A percentile compares a stretch with the other conserved stretches of the same genome.
These are phyloP conservation scores for Penicillium psychrosexuale DNA, from an alignment of 2,329 filamentous ascomycete species.

Conservation along the genomic window DNA sequence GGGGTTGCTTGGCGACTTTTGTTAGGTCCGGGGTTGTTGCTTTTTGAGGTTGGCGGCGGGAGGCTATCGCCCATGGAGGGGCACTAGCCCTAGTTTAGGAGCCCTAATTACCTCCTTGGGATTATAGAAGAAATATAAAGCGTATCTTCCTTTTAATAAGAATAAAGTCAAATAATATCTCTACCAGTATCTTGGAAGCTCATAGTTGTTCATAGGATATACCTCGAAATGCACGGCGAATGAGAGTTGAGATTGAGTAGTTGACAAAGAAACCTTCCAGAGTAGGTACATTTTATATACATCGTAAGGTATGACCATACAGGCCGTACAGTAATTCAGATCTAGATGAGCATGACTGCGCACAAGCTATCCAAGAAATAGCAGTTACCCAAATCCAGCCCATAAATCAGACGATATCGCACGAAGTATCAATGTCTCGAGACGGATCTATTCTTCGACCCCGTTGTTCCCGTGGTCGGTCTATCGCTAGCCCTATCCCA, in stretches of 20 bases:
- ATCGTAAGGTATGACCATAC: not conserved
- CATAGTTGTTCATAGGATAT: not conserved
- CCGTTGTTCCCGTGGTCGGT: conserved; percentile 1
- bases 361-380: not conserved
- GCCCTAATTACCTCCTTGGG: conserved; percentile 5
- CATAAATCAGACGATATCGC: not conserved
- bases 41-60: not conserved
- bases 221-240: not conserved
- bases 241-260: not conserved
- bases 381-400: not conserved
- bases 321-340: not conserved
- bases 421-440: conserved; percentile 1
- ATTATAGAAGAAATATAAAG: not conserved
- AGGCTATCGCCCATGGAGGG: conserved; percentile 1
- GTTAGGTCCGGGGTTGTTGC: not conserved
- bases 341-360: too few species aligned
- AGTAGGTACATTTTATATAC: not conserved
- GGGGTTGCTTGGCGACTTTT: not conserved
- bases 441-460: not conserved
- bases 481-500: not conserved
- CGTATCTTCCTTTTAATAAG: not conserved
- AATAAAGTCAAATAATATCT: not conserved
- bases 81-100: not conserved
- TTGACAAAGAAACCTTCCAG: not conserved
- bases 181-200: not conserved